These are phyloP conservation scores for Solanum pinnatisectum DNA, from an alignment of 257 asterid genomes.

Conservation along the genomic window DNA sequence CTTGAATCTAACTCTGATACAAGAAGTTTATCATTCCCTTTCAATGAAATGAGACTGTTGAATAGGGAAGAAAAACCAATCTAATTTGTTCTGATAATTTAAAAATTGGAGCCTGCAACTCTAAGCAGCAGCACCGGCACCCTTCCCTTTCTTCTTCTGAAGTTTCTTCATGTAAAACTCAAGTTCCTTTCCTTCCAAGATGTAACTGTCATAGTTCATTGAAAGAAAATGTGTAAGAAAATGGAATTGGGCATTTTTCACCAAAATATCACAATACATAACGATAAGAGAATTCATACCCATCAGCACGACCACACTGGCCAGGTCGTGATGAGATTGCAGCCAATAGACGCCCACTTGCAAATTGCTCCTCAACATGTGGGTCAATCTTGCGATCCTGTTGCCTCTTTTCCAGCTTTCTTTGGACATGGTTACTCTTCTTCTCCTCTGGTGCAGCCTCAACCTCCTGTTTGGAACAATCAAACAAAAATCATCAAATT, in stretches of 20 bases:
- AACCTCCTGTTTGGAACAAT: slow-evolving; percentile 9
- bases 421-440: slow-evolving; percentile 31
- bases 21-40: neutral
- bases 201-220: neutral
- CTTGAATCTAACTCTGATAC: neutral
- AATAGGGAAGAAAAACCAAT: neutral
- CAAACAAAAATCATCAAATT: neutral
- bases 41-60: neutral
- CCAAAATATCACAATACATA: neutral
- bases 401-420: slow-evolving; percentile 27
- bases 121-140: slow-evolving; percentile 4
- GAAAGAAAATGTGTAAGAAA: neutral
- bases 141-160: slow-evolving; percentile 11
- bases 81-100: neutral
- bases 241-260: neutral
- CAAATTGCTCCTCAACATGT: slow-evolving; percentile 32
- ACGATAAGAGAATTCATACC: slow-evolving; percentile 1
- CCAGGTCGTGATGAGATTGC: slow-evolving; percentile 38
- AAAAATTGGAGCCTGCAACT: neutral
- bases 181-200: slow-evolving; percentile 8
- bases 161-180: slow-evolving; percentile 7
- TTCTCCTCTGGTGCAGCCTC: slow-evolving; percentile 25
- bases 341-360: slow-evolving; percentile 26
- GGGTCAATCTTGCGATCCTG: slow-evolving; percentile 32
- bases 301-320: slow-evolving; percentile 37